Evolutionary conservation across 768 basidiomycete species (phyloP), one percentile per base, ranked within the genome.

Genomic region (Podaxis sp.): DNA sequence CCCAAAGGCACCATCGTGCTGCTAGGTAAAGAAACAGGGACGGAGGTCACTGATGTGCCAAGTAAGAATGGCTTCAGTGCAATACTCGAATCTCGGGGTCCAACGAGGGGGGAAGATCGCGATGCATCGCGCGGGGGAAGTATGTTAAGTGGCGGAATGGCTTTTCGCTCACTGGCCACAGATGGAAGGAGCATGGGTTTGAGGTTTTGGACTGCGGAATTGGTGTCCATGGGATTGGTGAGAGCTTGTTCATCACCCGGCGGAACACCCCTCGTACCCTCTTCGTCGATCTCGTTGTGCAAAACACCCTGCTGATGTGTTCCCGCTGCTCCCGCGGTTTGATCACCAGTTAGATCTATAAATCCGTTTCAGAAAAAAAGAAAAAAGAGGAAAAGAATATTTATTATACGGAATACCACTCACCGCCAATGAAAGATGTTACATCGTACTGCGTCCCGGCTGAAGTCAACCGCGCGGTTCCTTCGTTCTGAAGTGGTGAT

Each of bases 341-440:
- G 56, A 55, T 46, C 57, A 43, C 49, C 67, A 27, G 63, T 60
- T 49, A 63, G 56, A 40, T 47, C 66, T 64, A 7, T 1, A 38
- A 2, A 8, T 2, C 17, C 22, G 9, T 61, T 59, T 4, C 58
- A 59, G 24, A 67, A 17, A 19, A 25, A 40, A 29, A 60, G n/a
- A 58, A 59, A 54, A 38, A 43, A 7, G 27, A 6, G 27, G 27
- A 29, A 29, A 29, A 29, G 6, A 29, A 29, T 29, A 29, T 57
- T 19, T 58, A 56, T 15, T 55, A 53, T 12, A 46, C 59, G 12
- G 5, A 65, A 62, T 38, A 33, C 25, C 7, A 67, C 74, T 70
- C 57, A 82, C 81, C 74, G 59, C 76, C 85, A 65, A 91, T 88
- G 69, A 91, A 90, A 1, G 89, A 90, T 15, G 89, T 91, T 19